A percentile compares a stretch with the other conserved stretches of the same genome.
Evolutionary conservation across 108 stramenopile genomes (phyloP).

Genomic region (Pseudonitzschia multiseries): DNA sequence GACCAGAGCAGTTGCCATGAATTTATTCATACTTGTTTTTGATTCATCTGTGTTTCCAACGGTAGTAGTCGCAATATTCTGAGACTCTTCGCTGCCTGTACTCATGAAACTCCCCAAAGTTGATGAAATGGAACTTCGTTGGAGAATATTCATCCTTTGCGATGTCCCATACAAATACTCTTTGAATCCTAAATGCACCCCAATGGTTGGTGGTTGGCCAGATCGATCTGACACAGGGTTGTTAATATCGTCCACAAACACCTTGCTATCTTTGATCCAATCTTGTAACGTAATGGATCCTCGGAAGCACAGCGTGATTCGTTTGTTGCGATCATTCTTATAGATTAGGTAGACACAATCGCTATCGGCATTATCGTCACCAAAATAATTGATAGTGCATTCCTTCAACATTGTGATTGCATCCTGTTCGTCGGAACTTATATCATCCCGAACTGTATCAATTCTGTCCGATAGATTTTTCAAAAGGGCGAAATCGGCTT

Average conservation of each 20-base stretch:
- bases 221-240: constrained; percentile 42
- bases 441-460: neutral
- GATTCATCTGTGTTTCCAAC: too few relatives aligned
- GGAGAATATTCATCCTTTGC: too few relatives aligned
- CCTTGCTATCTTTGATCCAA: constrained; percentile 64
- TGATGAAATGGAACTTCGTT: too few relatives aligned
- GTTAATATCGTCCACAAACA: constrained; percentile 33
- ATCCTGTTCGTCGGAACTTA: neutral
- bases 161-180: constrained; percentile 55
- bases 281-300: constrained; percentile 64
- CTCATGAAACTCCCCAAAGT: too few relatives aligned
- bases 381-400: constrained; percentile 36
- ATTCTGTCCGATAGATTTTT: neutral
- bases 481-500: neutral
- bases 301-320: constrained; percentile 67
- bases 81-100: too few relatives aligned
- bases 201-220: constrained; percentile 32
- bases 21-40: too few relatives aligned
- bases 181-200: constrained; percentile 66
- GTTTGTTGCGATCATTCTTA: constrained; percentile 40
- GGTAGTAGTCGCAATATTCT: too few relatives aligned
- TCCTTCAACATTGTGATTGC: neutral
- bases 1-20: too few relatives aligned
- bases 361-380: constrained; percentile 49
- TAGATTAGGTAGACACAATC: constrained; percentile 71